phyloP scores from a whole-genome alignment of 2,329 filamentous ascomycete genomes.

The Domatiomyces catenatus region DNA sequence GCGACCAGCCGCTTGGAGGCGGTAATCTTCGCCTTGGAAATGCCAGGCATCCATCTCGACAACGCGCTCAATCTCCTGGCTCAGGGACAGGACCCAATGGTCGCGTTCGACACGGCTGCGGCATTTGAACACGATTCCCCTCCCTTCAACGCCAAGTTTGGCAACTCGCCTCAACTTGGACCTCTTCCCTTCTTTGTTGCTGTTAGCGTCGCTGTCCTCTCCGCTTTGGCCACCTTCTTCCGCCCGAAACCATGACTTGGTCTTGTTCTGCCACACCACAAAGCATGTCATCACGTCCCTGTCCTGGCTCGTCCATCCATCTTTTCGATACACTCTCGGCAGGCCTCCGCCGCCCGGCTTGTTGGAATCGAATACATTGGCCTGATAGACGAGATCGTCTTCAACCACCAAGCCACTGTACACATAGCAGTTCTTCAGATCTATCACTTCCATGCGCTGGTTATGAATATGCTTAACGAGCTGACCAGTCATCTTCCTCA shows the following conservation, averaged over 20 bases:
- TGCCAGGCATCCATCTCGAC: conserved; percentile 4
- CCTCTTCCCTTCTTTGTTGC: conserved; percentile 2
- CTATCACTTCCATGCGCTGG: conserved; percentile 42
- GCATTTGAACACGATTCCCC: conserved; percentile 51
- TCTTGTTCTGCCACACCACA: conserved; percentile 15
- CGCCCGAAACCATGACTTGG: conserved; percentile 15
- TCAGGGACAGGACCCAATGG: conserved; percentile 51
- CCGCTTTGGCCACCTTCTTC: conserved; percentile 22
- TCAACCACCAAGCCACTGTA: conserved; percentile 50
- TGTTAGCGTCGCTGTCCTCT: neutral
- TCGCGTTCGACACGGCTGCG: conserved; percentile 50
- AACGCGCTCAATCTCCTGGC: conserved; percentile 46
- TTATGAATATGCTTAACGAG: conserved; percentile 46
- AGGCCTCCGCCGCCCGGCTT: conserved; percentile 12
- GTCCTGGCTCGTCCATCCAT: conserved; percentile 17
- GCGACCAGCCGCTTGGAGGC: neutral
- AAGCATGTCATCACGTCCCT: conserved; percentile 19
- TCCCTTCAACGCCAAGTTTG: conserved; percentile 43
- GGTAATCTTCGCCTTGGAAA: neutral
- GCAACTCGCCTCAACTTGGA: conserved; percentile 41
- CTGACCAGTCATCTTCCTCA: conserved; percentile 40
- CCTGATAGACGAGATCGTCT: conserved; percentile 37
- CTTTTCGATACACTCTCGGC: conserved; percentile 19
- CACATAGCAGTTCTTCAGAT: conserved; percentile 49
- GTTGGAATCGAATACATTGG: conserved; percentile 19